Evolutionary conservation across 164 flowering plant species (phyloP).

Genomic region (Aristolochia fimbriata): DNA sequence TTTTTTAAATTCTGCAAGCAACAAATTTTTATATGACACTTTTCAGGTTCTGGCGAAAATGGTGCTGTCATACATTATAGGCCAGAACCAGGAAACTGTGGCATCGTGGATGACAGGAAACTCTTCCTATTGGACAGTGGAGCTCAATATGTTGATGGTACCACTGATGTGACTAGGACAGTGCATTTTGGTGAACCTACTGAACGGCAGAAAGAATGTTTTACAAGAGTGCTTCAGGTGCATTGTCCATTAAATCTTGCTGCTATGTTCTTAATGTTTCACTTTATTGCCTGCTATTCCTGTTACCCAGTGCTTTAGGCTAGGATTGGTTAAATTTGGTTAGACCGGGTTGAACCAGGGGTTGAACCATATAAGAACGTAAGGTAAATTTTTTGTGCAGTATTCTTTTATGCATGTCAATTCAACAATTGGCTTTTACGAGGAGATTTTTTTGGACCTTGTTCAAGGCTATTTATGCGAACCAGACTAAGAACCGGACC

Average conservation of each 20-base stretch:
- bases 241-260: not conserved
- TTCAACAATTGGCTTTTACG: too few relatives aligned
- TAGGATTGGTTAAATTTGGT: too few relatives aligned
- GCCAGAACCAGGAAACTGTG: constrained; percentile 75
- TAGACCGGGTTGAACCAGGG: too few relatives aligned
- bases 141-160: constrained; percentile 93
- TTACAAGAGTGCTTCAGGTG: constrained; percentile 91
- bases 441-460: too few relatives aligned
- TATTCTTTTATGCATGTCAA: too few relatives aligned
- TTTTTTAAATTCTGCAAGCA: too few relatives aligned
- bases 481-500: too few relatives aligned
- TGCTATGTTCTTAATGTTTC: not conserved
- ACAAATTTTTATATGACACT: too few relatives aligned
- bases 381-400: too few relatives aligned
- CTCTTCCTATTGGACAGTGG: constrained; percentile 90
- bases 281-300: not conserved
- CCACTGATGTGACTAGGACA: constrained; percentile 93
- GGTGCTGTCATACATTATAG: constrained; percentile 96
- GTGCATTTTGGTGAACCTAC: constrained; percentile 93
- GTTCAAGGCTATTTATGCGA: too few relatives aligned
- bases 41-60: constrained; percentile 83
- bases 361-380: too few relatives aligned
- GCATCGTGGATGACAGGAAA: constrained; percentile 52
- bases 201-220: constrained; percentile 75
- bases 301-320: too few relatives aligned